Conservation (phyloP, 1,284 basidiomycete genomes). For the Fomitopsis palustris region DNA sequence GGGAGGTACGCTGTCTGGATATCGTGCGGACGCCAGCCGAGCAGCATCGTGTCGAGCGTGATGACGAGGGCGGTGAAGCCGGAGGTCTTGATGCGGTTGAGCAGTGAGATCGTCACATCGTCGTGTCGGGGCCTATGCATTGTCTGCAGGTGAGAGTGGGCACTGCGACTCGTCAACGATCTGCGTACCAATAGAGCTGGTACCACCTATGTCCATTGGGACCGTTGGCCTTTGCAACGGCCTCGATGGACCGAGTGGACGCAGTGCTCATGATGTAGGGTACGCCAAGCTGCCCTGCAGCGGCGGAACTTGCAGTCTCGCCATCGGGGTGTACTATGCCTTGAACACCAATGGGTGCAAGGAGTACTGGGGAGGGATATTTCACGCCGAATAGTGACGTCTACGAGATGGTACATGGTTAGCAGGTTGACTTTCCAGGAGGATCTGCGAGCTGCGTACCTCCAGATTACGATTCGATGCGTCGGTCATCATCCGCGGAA, state of each 20-base stretch:
- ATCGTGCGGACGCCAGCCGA: conserved; percentile 72
- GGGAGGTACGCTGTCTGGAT: conserved; percentile 58
- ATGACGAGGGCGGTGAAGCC: conserved; percentile 69
- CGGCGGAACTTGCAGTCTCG: conserved; percentile 66
- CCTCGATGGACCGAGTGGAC: conserved; percentile 67
- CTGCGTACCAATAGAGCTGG: conserved; percentile 70
- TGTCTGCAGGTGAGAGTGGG: not conserved
- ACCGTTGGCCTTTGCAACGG: conserved; percentile 65
- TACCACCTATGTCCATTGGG: conserved; percentile 62
- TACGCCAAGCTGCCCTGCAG: conserved; percentile 59
- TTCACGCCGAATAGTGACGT: conserved; percentile 69
- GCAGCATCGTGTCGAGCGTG: conserved; percentile 60
- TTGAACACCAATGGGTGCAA: conserved; percentile 77
- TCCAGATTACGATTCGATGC: conserved; percentile 60
- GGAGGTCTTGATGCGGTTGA: conserved; percentile 59
- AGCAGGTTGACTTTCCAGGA: not conserved
- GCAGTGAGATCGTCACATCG: conserved; percentile 61
- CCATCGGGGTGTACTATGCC: conserved; percentile 58
- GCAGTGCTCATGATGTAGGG: conserved; percentile 75
- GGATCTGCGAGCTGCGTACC: conserved; percentile 30
- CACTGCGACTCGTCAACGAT: not conserved
- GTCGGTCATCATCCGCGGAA: conserved; percentile 78
- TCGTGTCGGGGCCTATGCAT: conserved; percentile 51
- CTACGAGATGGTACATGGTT: conserved; percentile 35
- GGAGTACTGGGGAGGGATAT: conserved; percentile 58